These are phyloP conservation scores for Orychophragmus violaceus DNA, from an alignment of 345 rosid species.

Conservation along the genomic window DNA sequence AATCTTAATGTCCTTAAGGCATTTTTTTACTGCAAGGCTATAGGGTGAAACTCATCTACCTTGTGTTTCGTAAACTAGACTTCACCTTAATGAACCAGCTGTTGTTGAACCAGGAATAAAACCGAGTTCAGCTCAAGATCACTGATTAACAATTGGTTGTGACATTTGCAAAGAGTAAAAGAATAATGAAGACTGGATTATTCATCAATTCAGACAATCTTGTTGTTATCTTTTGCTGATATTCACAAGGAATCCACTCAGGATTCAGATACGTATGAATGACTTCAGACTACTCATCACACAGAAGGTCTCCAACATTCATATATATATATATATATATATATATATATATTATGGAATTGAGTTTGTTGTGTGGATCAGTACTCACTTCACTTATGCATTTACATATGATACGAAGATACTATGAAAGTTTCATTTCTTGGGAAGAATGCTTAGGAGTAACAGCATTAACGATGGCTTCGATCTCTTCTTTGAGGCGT, in stretches of 20 bases:
- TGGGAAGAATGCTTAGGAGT: conserved; percentile 29
- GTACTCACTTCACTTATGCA: not conserved
- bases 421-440: conserved; percentile 21
- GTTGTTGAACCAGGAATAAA: not conserved
- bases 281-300: not conserved
- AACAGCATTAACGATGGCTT: conserved; percentile 40
- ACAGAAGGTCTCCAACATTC: not conserved
- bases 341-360: not conserved
- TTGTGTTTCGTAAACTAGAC: not conserved
- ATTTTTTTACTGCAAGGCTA: not conserved
- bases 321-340: not conserved
- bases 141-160: not conserved
- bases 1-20: not conserved
- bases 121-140: not conserved
- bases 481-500: conserved; percentile 49
- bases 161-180: not conserved
- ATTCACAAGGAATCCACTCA: not conserved
- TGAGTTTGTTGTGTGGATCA: not conserved
- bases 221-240: not conserved
- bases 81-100: not conserved
- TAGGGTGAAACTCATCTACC: not conserved
- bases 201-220: not conserved
- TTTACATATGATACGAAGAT: not conserved
- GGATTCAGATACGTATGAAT: not conserved
- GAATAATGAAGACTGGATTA: not conserved